Evolutionary conservation across 139 green algal species (phyloP).

Genomic region (Micromonas commoda): DNA sequence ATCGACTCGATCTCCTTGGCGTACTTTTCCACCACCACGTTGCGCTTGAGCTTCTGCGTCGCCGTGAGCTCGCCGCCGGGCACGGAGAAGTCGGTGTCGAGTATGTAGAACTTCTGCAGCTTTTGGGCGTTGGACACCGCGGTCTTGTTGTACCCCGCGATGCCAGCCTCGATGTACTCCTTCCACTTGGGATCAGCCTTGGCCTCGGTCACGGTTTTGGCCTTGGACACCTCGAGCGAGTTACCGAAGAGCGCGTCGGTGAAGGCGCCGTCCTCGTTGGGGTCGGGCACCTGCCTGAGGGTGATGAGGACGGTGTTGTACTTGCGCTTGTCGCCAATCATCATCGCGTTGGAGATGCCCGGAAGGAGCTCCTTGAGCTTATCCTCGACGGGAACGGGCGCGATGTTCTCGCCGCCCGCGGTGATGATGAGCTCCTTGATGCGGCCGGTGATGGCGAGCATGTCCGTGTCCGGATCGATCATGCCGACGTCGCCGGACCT

Average conservation of each 20-base stretch:
- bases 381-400: slow-evolving; percentile 26
- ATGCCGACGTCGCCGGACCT: slow-evolving; percentile 20
- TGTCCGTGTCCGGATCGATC: slow-evolving; percentile 11
- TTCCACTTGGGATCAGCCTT: slow-evolving; percentile 18
- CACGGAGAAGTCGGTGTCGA: slow-evolving; percentile 24
- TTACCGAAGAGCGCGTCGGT: slow-evolving; percentile 16
- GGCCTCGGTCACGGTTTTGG: slow-evolving; percentile 11
- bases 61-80: slow-evolving; percentile 20
- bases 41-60: slow-evolving; percentile 26
- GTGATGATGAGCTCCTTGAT: slow-evolving; percentile 36
- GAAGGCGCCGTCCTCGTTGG: neutral
- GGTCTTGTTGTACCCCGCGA: slow-evolving; percentile 26
- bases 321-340: slow-evolving; percentile 28
- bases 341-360: slow-evolving; percentile 23
- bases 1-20: slow-evolving; percentile 9
- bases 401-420: slow-evolving; percentile 29
- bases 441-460: slow-evolving; percentile 25
- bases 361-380: slow-evolving; percentile 14
- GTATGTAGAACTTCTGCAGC: slow-evolving; percentile 24
- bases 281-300: neutral
- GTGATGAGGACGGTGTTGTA: slow-evolving; percentile 27
- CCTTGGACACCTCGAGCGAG: neutral
- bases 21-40: slow-evolving; percentile 21
- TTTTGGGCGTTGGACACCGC: slow-evolving; percentile 24
- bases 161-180: slow-evolving; percentile 25